These are phyloP conservation scores for Neoscytalidium dimidiatum DNA, from an alignment of 2,329 filamentous ascomycete species.

Conservation along the genomic window DNA sequence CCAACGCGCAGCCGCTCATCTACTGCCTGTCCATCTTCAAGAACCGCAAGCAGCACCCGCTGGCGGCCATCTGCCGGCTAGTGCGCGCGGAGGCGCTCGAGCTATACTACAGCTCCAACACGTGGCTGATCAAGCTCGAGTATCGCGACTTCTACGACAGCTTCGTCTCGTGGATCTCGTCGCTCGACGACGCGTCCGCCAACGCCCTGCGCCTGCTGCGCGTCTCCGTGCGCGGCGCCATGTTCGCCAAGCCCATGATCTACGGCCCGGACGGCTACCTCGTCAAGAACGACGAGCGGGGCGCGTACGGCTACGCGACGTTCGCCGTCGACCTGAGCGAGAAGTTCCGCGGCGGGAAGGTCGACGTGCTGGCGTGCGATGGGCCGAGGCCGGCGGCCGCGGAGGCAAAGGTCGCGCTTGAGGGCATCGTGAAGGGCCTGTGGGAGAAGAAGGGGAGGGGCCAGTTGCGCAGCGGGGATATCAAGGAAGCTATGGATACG, in stretches of 20 bases:
- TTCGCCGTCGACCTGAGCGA: slow-evolving; percentile 41
- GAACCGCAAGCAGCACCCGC: slow-evolving; percentile 39
- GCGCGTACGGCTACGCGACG: slow-evolving; percentile 37
- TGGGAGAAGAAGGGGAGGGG: slow-evolving; percentile 37
- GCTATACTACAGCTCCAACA: slow-evolving; percentile 44
- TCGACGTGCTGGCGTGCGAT: slow-evolving; percentile 36
- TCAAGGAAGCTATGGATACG: slow-evolving; percentile 37
- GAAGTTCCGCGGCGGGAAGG: slow-evolving; percentile 33
- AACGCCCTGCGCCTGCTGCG: slow-evolving; percentile 33
- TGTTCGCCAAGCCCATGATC: slow-evolving; percentile 34
- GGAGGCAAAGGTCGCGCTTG: slow-evolving; percentile 27
- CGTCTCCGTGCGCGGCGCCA: slow-evolving; percentile 34
- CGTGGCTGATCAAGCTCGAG: slow-evolving; percentile 42
- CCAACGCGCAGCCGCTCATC: slow-evolving; percentile 37
- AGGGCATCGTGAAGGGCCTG: slow-evolving; percentile 28
- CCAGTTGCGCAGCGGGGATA: slow-evolving; percentile 35
- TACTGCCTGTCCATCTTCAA: slow-evolving; percentile 44
- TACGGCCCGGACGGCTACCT: slow-evolving; percentile 17
- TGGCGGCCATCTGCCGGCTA: slow-evolving; percentile 36
- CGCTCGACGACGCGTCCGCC: slow-evolving; percentile 33
- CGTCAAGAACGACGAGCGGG: not conserved
- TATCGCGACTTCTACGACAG: slow-evolving; percentile 43
- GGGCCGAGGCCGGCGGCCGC: slow-evolving; percentile 34
- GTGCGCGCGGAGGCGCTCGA: slow-evolving; percentile 39
- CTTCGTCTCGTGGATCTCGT: slow-evolving; percentile 41